Evolutionary conservation across 164 flowering plant species (phyloP).

Genomic region (Stephania japonica): DNA sequence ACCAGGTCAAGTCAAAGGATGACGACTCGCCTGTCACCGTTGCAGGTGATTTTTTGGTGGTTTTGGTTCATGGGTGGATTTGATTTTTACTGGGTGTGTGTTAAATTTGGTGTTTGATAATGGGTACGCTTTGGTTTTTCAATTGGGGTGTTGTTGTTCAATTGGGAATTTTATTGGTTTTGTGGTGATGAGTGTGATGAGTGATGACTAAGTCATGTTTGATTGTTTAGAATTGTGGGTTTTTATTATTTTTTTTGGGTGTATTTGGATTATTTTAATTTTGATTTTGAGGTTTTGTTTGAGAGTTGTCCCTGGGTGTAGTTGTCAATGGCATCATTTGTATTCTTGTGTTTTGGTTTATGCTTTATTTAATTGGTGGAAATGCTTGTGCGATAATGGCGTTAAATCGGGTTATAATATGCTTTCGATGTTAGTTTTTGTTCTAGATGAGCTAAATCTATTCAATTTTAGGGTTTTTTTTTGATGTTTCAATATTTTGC

Average conservation of each 20-base stretch:
- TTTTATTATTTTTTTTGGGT: background rate
- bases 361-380: background rate
- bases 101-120: slow-evolving; percentile 2
- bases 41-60: slow-evolving; percentile 37
- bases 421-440: background rate
- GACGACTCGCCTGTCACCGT: slow-evolving; percentile 70
- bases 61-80: background rate
- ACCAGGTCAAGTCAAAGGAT: slow-evolving; percentile 50
- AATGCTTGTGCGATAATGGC: too few relatives aligned
- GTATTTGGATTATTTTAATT: background rate
- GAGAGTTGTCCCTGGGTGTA: background rate
- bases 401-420: background rate
- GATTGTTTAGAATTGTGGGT: background rate
- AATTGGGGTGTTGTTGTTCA: background rate
- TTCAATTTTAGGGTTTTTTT: too few relatives aligned
- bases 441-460: background rate
- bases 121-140: slow-evolving; percentile 8
- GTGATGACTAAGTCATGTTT: background rate
- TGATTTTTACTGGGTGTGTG: background rate
- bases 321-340: background rate
- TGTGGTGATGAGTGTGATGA: background rate
- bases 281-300: background rate
- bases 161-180: slow-evolving; percentile 4
- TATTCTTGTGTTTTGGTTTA: background rate
- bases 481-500: too few relatives aligned